These are phyloP conservation scores for Starmerella cellae DNA, from an alignment of 805 yeast species.

Conservation along the genomic window DNA sequence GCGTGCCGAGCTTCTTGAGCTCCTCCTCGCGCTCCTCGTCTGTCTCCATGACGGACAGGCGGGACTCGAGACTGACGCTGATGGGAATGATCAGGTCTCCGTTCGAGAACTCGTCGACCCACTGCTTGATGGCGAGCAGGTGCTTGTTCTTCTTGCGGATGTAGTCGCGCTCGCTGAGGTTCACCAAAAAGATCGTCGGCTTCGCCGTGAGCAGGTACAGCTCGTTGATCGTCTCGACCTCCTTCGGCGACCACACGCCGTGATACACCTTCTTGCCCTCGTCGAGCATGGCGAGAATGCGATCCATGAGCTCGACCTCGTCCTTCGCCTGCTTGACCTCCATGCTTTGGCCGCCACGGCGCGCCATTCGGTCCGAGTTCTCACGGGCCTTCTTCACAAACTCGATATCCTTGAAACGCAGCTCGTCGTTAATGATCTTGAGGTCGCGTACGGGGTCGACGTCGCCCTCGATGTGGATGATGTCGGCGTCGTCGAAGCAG, in stretches of 20 bases:
- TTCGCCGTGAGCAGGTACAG: constrained; percentile 87
- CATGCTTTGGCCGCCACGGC: constrained; percentile 77
- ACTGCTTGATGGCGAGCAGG: constrained; percentile 64
- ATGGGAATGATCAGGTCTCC: constrained; percentile 87
- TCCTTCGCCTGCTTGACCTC: constrained; percentile 83
- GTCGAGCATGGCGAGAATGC: constrained; percentile 63
- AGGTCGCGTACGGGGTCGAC: constrained; percentile 92
- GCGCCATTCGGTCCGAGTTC: constrained; percentile 64
- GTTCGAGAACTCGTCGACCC: constrained; percentile 81
- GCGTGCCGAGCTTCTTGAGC: constrained; percentile 58
- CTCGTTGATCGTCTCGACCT: constrained; percentile 77
- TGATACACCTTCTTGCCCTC: constrained; percentile 81
- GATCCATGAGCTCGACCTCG: constrained; percentile 61
- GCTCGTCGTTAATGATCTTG: constrained; percentile 79
- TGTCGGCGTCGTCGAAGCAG: constrained; percentile 95
- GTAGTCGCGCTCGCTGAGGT: constrained; percentile 80
- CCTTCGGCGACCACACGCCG: constrained; percentile 76
- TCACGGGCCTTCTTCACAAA: constrained; percentile 75
- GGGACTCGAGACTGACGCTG: constrained; percentile 85
- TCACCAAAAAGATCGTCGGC: constrained; percentile 84
- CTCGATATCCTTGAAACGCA: constrained; percentile 93
- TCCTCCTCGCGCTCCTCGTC: constrained; percentile 71
- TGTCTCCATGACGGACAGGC: constrained; percentile 71
- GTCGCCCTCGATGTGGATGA: constrained; percentile 92
- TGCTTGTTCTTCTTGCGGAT: constrained; percentile 80